Percentiles rank a stretch among this genome's conserved stretches.
These are phyloP conservation scores for Passalora sequoiae DNA, from an alignment of 2,329 filamentous ascomycete genomes.

Conservation along the genomic window DNA sequence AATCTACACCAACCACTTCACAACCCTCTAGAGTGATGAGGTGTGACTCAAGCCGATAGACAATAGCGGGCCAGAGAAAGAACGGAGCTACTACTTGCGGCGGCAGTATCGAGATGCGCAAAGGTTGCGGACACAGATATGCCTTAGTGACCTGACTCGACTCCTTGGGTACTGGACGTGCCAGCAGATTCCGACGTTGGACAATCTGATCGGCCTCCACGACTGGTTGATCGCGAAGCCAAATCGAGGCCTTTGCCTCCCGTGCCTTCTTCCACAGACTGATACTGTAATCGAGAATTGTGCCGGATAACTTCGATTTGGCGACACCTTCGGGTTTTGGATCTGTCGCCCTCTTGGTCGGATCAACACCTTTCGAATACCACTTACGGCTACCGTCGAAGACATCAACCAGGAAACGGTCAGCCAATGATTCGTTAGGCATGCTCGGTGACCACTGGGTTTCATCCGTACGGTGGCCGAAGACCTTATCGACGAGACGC, in stretches of 20 bases:
- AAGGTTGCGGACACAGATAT: conserved; percentile 69
- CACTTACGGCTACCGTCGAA: conserved; percentile 56
- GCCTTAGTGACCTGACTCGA: conserved; percentile 43
- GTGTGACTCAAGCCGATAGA: conserved; percentile 75
- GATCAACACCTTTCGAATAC: conserved; percentile 45
- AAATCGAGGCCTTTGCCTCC: conserved; percentile 42
- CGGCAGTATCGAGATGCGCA: conserved; percentile 70
- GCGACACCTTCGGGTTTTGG: conserved; percentile 56
- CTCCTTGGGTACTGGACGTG: conserved; percentile 56
- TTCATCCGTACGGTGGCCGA: conserved; percentile 37
- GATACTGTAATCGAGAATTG: conserved; percentile 76
- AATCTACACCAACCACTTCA: conserved; percentile 56
- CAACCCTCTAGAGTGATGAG: conserved; percentile 76
- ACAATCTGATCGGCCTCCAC: conserved; percentile 68
- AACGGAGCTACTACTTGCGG: conserved; percentile 65
- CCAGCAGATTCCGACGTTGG: conserved; percentile 77
- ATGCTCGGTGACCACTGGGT: conserved; percentile 44
- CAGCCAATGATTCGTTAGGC: conserved; percentile 38
- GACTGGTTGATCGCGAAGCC: conserved; percentile 71
- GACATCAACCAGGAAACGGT: conserved; percentile 53
- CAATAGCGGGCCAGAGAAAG: conserved; percentile 74
- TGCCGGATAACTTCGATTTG: conserved; percentile 33
- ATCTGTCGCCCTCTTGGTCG: conserved; percentile 58
- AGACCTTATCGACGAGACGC: conserved; percentile 47
- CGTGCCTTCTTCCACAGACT: conserved; percentile 65